These are phyloP conservation scores for Combretum micranthum DNA, from an alignment of 345 rosid genomes.

Conservation along the genomic window DNA sequence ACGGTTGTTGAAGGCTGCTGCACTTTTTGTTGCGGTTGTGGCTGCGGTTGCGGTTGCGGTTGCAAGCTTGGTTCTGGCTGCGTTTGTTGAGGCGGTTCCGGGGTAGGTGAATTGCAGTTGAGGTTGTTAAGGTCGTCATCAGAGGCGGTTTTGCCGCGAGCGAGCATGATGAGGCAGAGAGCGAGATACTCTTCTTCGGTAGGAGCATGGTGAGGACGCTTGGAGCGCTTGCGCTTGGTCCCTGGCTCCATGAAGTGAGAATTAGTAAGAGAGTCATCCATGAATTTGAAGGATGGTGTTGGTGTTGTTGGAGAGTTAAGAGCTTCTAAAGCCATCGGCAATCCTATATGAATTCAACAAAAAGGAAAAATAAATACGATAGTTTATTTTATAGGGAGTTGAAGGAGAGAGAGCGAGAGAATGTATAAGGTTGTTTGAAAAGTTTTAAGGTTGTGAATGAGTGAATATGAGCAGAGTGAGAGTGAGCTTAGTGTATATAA, in stretches of 20 bases:
- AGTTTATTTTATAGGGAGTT: too few species aligned
- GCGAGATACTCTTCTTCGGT: slow-evolving; percentile 44
- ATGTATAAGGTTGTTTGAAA: background rate
- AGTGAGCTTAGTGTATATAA: slow-evolving; percentile 12
- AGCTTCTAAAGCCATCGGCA: slow-evolving; percentile 40
- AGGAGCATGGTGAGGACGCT: slow-evolving; percentile 23
- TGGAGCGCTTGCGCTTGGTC: slow-evolving; percentile 40
- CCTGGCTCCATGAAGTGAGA: slow-evolving; percentile 21
- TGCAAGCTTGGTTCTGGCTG: background rate
- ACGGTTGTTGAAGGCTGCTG: background rate
- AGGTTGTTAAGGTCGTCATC: background rate
- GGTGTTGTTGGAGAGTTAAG: slow-evolving; percentile 31
- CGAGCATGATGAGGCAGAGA: slow-evolving; percentile 47
- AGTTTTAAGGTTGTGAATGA: background rate
- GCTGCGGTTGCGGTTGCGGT: background rate
- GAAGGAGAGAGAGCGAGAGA: background rate
- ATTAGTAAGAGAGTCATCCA: slow-evolving; percentile 5
- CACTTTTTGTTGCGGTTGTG: background rate
- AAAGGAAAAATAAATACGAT: too few species aligned
- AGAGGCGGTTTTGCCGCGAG: slow-evolving; percentile 18
- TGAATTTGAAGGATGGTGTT: slow-evolving; percentile 7
- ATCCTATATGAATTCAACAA: too few species aligned
- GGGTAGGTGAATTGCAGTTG: background rate
- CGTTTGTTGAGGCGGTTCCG: background rate
- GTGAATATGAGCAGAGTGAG: slow-evolving; percentile 13